These are phyloP conservation scores for Fusarium ramigenum DNA, from an alignment of 2,329 filamentous ascomycete species.

Conservation along the genomic window DNA sequence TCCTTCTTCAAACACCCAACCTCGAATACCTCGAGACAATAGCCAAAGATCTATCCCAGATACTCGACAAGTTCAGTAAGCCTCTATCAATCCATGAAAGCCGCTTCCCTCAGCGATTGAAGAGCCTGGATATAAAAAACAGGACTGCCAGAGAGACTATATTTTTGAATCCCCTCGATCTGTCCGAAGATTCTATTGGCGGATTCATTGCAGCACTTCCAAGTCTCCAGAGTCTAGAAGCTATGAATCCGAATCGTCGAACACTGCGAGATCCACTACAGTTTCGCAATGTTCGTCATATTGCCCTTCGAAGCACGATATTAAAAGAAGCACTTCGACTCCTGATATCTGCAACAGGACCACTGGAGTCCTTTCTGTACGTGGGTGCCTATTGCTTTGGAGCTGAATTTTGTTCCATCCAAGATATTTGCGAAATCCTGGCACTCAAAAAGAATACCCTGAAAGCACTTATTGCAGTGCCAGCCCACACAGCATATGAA, in stretches of 20 bases:
- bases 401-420: not conserved
- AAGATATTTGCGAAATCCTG: not conserved
- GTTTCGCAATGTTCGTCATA: not conserved
- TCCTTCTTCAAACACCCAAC: not conserved
- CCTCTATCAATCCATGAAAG: not conserved
- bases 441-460: not conserved
- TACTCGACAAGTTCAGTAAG: not conserved
- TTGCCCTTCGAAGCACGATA: not conserved
- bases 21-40: not conserved
- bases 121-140: not conserved
- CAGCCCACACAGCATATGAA: rapidly evolving
- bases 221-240: not conserved
- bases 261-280: not conserved
- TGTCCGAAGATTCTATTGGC: not conserved
- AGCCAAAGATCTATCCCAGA: not conserved
- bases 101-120: not conserved
- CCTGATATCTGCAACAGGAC: not conserved
- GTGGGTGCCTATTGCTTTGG: rapidly evolving
- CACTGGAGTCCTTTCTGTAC: not conserved
- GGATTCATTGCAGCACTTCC: not conserved
- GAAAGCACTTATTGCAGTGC: not conserved
- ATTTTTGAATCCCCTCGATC: not conserved
- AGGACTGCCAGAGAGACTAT: not conserved
- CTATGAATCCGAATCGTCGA: too few relatives aligned
- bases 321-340: not conserved